A percentile compares a stretch with the other conserved stretches of the same genome.
Evolutionary conservation across 2,329 filamentous ascomycete species (phyloP).

Genomic region (Stachybotrys echinatus): DNA sequence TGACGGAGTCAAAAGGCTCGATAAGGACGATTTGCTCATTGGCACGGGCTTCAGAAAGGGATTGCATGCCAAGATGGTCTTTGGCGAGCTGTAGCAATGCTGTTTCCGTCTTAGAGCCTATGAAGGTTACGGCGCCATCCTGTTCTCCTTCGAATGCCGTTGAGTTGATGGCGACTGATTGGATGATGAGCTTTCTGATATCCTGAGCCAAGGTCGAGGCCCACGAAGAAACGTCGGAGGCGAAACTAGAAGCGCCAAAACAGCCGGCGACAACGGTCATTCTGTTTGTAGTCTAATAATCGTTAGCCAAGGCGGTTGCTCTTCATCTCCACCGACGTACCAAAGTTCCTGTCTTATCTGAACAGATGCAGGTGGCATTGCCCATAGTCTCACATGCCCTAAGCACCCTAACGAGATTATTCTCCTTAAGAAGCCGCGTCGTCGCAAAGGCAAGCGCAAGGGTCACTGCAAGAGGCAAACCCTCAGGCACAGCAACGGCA

Average conservation of each 20-base stretch:
- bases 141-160: slow-evolving; percentile 51
- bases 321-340: no score
- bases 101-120: slow-evolving; percentile 54
- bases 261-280: slow-evolving; percentile 71
- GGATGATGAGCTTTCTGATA: slow-evolving; percentile 30
- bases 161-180: slow-evolving; percentile 50
- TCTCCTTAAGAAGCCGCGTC: slow-evolving; percentile 64
- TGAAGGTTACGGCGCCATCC: slow-evolving; percentile 36
- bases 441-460: slow-evolving; percentile 65
- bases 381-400: slow-evolving; percentile 70
- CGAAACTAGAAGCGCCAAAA: slow-evolving; percentile 42
- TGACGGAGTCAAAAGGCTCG: slow-evolving; percentile 48
- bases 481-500: slow-evolving; percentile 63
- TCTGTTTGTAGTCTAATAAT: slow-evolving; percentile 60
- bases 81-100: slow-evolving; percentile 45
- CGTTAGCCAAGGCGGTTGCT: no score
- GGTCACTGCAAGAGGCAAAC: slow-evolving; percentile 61
- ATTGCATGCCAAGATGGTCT: slow-evolving; percentile 43
- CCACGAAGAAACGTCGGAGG: slow-evolving; percentile 12
- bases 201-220: slow-evolving; percentile 11
- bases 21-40: slow-evolving; percentile 43
- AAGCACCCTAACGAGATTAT: slow-evolving; percentile 63
- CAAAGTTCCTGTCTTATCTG: slow-evolving; percentile 47
- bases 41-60: slow-evolving; percentile 38
- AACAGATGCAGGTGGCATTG: slow-evolving; percentile 70